These are phyloP conservation scores for Durio zibethinus DNA, from an alignment of 345 rosid genomes.

Conservation along the genomic window DNA sequence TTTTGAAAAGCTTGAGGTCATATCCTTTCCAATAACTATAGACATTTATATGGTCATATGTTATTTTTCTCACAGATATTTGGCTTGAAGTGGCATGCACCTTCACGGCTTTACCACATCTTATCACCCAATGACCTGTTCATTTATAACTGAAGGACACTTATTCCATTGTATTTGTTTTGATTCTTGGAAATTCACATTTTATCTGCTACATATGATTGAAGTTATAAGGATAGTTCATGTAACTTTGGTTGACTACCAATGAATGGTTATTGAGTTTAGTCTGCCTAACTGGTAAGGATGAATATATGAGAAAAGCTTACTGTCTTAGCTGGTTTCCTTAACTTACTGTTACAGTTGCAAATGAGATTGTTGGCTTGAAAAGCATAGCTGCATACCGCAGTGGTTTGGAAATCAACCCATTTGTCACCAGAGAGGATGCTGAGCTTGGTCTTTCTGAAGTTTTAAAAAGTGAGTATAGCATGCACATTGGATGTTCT, in stretches of 20 bases:
- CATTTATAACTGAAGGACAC: neutral
- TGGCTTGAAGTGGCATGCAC: neutral
- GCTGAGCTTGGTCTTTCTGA: slow-evolving; percentile 71
- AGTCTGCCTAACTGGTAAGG: neutral
- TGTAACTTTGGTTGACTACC: neutral
- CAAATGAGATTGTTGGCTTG: slow-evolving; percentile 57
- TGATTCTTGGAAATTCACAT: neutral
- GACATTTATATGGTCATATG: slow-evolving; percentile 5
- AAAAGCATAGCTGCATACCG: slow-evolving; percentile 95
- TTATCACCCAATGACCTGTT: neutral
- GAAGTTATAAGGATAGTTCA: neutral
- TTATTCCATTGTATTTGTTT: neutral
- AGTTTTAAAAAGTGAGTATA: slow-evolving; percentile 53
- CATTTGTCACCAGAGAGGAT: slow-evolving; percentile 49
- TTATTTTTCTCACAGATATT: slow-evolving; percentile 8
- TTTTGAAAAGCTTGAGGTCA: slow-evolving; percentile 58
- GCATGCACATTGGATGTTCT: slow-evolving; percentile 14
- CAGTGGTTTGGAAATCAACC: slow-evolving; percentile 74
- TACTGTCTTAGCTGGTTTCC: slow-evolving; percentile 35
- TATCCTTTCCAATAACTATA: slow-evolving; percentile 60
- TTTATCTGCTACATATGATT: neutral
- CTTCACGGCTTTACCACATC: neutral
- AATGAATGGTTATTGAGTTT: neutral
- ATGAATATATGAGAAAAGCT: neutral
- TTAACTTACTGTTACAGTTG: slow-evolving; percentile 50